Conservation (phyloP, 148 eudicot genomes). For the Rhododendron kiyosumense region DNA sequence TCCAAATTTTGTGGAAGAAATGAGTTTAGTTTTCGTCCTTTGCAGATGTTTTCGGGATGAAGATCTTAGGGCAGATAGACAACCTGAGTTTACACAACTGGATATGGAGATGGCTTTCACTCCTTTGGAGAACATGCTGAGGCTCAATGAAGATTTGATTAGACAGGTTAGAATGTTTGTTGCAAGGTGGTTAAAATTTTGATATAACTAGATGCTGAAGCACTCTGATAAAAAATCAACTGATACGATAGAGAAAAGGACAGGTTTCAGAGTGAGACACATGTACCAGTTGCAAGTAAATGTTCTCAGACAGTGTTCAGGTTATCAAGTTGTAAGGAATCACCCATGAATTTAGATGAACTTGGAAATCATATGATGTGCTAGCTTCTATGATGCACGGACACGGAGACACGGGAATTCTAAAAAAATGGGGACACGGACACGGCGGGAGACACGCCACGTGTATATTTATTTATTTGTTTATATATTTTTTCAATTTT, state of each 20-base stretch:
- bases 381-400: not conserved
- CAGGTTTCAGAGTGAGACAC: not conserved
- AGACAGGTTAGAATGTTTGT: conserved; percentile 56
- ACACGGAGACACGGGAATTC: no score
- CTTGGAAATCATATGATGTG: not conserved
- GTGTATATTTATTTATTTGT: no score
- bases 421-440: no score
- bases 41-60: conserved; percentile 96
- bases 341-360: not conserved
- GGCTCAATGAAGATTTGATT: conserved; percentile 92
- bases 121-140: conserved; percentile 88
- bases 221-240: not conserved
- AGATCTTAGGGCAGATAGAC: conserved; percentile 97
- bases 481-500: no score
- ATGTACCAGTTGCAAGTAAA: not conserved
- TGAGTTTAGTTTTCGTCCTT: not conserved
- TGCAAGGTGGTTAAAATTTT: conserved; percentile 5
- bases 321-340: not conserved
- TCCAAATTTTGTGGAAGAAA: not conserved
- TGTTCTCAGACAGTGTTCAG: not conserved
- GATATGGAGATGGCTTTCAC: conserved; percentile 96
- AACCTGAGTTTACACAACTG: conserved; percentile 95
- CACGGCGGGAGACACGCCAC: no score
- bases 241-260: not conserved
- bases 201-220: not conserved